Evolutionary conservation across 2,329 filamentous ascomycete genomes (phyloP).

Genomic region (Cryoendolithus antarcticus): DNA sequence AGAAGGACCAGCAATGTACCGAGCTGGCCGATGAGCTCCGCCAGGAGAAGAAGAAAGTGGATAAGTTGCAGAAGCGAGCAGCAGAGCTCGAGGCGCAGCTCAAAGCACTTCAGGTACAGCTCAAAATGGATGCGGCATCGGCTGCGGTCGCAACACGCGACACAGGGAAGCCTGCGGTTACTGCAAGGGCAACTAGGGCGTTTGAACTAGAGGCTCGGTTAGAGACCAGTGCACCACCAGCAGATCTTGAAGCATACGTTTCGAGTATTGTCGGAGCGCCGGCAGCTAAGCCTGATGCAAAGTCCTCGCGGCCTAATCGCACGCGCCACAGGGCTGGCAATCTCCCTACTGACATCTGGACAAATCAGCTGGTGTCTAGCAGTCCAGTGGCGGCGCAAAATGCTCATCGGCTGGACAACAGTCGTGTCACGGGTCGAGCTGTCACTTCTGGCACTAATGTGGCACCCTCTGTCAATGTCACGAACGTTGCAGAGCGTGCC

Average conservation of each 20-base stretch:
- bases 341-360: slow-evolving; percentile 13
- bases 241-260: no score
- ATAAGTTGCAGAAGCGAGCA: slow-evolving; percentile 50
- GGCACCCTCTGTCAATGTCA: slow-evolving; percentile 7
- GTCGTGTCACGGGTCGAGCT: slow-evolving; percentile 10
- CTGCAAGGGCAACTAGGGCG: no score
- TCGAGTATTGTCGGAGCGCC: no score
- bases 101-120: slow-evolving; percentile 27
- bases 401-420: slow-evolving; percentile 2
- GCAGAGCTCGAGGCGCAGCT: slow-evolving; percentile 49
- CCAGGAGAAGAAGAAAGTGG: slow-evolving; percentile 55
- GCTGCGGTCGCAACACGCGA: no score
- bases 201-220: no score
- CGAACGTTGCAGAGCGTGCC: no score
- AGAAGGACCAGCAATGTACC: slow-evolving; percentile 61
- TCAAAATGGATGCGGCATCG: slow-evolving; percentile 1
- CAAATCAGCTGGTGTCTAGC: slow-evolving; percentile 11
- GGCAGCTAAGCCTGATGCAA: no score
- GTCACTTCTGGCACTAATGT: slow-evolving; percentile 14
- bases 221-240: no score
- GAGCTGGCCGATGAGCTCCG: slow-evolving; percentile 53
- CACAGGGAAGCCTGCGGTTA: no score
- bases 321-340: slow-evolving; percentile 5
- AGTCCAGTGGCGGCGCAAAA: slow-evolving; percentile 5
- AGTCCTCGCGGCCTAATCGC: neutral